A percentile compares a stretch with the other conserved stretches of the same genome.
These are phyloP conservation scores for Hypsizygus ulmarius DNA, from an alignment of 1,284 basidiomycete genomes.

Conservation along the genomic window DNA sequence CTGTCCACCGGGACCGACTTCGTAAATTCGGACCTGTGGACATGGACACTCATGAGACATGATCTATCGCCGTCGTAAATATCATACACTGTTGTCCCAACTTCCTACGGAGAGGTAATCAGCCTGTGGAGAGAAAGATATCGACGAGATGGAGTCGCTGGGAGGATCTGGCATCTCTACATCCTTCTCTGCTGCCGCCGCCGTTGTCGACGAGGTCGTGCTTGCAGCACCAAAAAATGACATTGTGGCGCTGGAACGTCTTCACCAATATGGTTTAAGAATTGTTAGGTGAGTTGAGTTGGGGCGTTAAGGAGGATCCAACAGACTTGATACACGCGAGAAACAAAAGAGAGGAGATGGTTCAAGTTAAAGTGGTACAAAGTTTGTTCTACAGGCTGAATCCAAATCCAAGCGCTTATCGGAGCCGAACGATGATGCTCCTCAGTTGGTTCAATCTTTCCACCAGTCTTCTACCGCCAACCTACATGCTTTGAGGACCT, in stretches of 20 bases:
- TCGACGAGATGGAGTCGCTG: constrained; percentile 68
- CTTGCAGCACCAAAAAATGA: neutral
- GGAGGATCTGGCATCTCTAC: constrained; percentile 75
- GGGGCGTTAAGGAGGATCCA: too few species aligned
- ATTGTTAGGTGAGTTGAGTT: too few species aligned
- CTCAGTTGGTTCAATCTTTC: too few species aligned
- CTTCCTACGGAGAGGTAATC: constrained; percentile 75
- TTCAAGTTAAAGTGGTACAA: too few species aligned
- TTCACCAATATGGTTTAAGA: too few species aligned
- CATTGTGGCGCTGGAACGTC: neutral
- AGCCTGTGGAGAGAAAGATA: constrained; percentile 62
- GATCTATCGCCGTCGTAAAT: neutral
- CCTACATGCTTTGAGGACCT: too few species aligned
- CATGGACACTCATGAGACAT: neutral
- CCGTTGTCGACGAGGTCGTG: neutral
- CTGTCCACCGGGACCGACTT: constrained; percentile 55
- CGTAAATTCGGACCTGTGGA: constrained; percentile 58
- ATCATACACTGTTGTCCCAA: constrained; percentile 75
- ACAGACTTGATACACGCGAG: too few species aligned
- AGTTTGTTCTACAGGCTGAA: too few species aligned
- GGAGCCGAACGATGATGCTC: too few species aligned
- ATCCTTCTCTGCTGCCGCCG: constrained; percentile 52
- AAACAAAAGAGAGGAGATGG: too few species aligned
- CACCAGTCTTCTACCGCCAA: too few species aligned
- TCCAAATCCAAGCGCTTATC: too few species aligned